Evolutionary conservation across 2,329 filamentous ascomycete species (phyloP).

Genomic region (Beauveria sp.): DNA sequence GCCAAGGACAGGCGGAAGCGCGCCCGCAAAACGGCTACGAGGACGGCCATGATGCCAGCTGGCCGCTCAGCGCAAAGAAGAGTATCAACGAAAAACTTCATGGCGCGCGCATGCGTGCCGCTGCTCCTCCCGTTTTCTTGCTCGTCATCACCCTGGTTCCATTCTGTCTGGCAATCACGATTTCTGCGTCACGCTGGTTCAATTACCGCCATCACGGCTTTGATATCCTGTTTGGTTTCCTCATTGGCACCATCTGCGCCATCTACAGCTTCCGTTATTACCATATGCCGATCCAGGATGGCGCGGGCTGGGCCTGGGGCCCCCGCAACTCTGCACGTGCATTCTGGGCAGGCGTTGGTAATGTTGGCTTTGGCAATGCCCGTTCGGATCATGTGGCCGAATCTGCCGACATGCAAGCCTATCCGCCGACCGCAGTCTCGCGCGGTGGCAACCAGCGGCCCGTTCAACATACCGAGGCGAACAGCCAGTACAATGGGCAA

Average conservation of each 20-base stretch:
- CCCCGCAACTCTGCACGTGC: slow-evolving; percentile 64
- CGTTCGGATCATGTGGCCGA: slow-evolving; percentile 17
- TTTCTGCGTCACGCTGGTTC: slow-evolving; percentile 78
- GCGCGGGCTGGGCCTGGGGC: slow-evolving; percentile 86
- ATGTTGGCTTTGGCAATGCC: slow-evolving; percentile 46
- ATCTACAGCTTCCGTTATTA: slow-evolving; percentile 79
- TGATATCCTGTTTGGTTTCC: slow-evolving; percentile 78
- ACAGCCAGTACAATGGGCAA: not conserved
- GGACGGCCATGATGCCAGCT: slow-evolving; percentile 21
- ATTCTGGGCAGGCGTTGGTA: slow-evolving; percentile 69
- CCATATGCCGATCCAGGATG: slow-evolving; percentile 65
- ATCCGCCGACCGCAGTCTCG: slow-evolving; percentile 1
- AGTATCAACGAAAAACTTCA: slow-evolving; percentile 26
- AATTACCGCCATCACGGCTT: slow-evolving; percentile 90
- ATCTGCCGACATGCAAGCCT: slow-evolving; percentile 18
- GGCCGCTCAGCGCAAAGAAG: slow-evolving; percentile 20
- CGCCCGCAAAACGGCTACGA: slow-evolving; percentile 27
- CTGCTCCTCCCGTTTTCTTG: slow-evolving; percentile 75
- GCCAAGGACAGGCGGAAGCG: slow-evolving; percentile 35
- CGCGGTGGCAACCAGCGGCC: slow-evolving; percentile 14
- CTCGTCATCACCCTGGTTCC: slow-evolving; percentile 64
- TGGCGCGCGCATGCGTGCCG: slow-evolving; percentile 58
- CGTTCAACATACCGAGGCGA: not conserved
- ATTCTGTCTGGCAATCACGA: slow-evolving; percentile 68
- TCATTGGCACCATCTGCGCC: slow-evolving; percentile 65